Evolutionary conservation across 805 yeast genomes (phyloP).

Genomic region (Metschnikowia arizonensis): DNA sequence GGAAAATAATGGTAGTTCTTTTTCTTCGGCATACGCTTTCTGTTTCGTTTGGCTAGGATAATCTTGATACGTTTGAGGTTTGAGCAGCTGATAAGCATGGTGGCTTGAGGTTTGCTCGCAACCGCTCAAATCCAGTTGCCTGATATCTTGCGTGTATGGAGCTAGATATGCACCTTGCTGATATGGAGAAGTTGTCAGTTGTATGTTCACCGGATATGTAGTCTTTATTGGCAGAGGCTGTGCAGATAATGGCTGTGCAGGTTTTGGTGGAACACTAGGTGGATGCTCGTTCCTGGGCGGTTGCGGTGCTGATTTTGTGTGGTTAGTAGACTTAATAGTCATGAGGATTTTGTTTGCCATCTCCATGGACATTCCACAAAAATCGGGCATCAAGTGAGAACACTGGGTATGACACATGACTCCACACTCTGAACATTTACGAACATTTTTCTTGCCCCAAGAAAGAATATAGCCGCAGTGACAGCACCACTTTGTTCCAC

Average conservation of each 20-base stretch:
- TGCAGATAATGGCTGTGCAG: conserved; percentile 1
- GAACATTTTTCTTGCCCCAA: conserved; percentile 87
- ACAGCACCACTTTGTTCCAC: conserved; percentile 99
- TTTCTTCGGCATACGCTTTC: neutral
- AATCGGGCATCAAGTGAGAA: conserved; percentile 93
- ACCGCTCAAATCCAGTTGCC: neutral
- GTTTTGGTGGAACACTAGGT: conserved; percentile 8
- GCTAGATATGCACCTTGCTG: conserved; percentile 7
- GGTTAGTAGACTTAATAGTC: conserved; percentile 70
- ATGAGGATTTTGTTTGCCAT: conserved; percentile 85
- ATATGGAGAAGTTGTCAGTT: neutral
- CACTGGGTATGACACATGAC: conserved; percentile 92
- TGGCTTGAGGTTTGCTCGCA: neutral
- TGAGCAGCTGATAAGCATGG: conserved; percentile 6
- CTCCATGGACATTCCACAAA: conserved; percentile 98
- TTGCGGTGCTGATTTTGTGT: conserved; percentile 11
- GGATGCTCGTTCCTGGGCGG: conserved; percentile 16
- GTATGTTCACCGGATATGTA: neutral
- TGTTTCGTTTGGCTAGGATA: neutral
- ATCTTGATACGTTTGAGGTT: conserved; percentile 3
- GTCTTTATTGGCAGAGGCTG: conserved; percentile 7
- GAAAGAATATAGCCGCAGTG: conserved; percentile 97
- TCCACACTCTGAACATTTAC: conserved; percentile 92
- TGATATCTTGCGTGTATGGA: conserved; percentile 11
- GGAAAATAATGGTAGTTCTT: neutral